Evolutionary conservation across 495 filamentous ascomycete genomes (phyloP), one percentile per base, ranked within the genome.

Genomic region (Hypoxylon intermedium): DNA sequence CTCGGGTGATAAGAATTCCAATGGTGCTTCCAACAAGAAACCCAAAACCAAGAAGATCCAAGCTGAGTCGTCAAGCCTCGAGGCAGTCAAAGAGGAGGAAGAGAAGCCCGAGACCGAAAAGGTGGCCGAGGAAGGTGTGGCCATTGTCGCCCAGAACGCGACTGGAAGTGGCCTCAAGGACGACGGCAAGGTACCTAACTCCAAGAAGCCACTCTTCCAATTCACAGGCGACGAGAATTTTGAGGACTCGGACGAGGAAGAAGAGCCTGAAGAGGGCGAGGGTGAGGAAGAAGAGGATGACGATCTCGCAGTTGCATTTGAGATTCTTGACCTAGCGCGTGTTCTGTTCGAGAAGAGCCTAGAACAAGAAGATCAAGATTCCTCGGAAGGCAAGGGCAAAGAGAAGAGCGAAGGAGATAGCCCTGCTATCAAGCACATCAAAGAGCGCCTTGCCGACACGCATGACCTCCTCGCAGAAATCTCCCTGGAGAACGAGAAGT

Each of bases 221-320:
- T 96, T 98, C 65, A 89, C 87, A 0, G 95, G 95, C 37, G 94
- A 97, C 63, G 93, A 97, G 72, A 92, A 95, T 67, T 96, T 89
- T 74, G 91, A 90, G 30, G 88, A 91, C 42, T 87, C 87, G 0
- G 91, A 92, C 21, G 89, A 87, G 23, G 81, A 81, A 30, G 77
- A 75, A 13, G 76, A 69, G 54, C 72, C 60, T 19, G 71, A 53
- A 24, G 69, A 67, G 23, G 80, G 67, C 2, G 81, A 80, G 7
- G 81, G 75, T 7, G 87, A 84, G 6, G 85, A 87, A 1, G 90
- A 90, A 47, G 89, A 93, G 9, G 92, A 97, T 11, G 94, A 98
- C 65, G 93, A 97, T 67, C 90, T 96, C 59, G 88, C 83, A 6
- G 87, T 85, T 46, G 94, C 95, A 3, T 98, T 91, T 73, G 91